Evolutionary conservation across 768 basidiomycete species (phyloP), one percentile per base, ranked within the genome.

Genomic region (Artomyces pyxidatus): DNA sequence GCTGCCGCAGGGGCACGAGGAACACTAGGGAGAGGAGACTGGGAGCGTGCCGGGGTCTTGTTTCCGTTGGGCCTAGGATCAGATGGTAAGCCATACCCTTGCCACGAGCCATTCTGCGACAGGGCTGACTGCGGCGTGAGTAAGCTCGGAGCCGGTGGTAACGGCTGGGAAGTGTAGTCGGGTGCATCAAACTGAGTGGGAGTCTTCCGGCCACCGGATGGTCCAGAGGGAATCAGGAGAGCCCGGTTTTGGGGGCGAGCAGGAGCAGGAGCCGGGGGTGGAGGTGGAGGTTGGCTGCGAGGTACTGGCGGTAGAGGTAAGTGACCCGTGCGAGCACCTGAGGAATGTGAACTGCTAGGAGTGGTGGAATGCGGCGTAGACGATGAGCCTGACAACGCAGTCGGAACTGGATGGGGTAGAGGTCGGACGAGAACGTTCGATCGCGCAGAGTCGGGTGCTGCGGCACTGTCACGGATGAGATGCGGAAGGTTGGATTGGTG

Each of bases 261-360:
- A 57, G 68, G 53, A 63, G 66, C 50, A 59, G 69, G 56, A 53
- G 68, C n/a, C 55, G 51, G 59, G 29, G 56, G 37, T 32, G 43
- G 37, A 56, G 48, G 22, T 49, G 58, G 40, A 32, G 85, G 86
- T 52, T 84, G 82, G 2, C 72, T 71, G 29, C 78, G 78, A 1
- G 86, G 85, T 0, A 78, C 74, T 1, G 87, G 86, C 5, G 85
- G 84, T 1, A 83, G 72, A 2, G 84, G 85, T 8, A 83, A 81
- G 7, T 81, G 73, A 44, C 72, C 71, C 2, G 77, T 59, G 9
- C 83, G 72, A 16, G 71, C 52, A 41, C 59, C 48, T 37, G 68
- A 58, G 37, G 66, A 57, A 52, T 64, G 52, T 45, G 74, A 57
- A 56, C 68, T 61, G 29, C 61, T 58, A 47, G 63, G 65, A 43